These are phyloP conservation scores for Wickerhamomyces sp. DNA, from an alignment of 1,139 yeast species.

Conservation along the genomic window DNA sequence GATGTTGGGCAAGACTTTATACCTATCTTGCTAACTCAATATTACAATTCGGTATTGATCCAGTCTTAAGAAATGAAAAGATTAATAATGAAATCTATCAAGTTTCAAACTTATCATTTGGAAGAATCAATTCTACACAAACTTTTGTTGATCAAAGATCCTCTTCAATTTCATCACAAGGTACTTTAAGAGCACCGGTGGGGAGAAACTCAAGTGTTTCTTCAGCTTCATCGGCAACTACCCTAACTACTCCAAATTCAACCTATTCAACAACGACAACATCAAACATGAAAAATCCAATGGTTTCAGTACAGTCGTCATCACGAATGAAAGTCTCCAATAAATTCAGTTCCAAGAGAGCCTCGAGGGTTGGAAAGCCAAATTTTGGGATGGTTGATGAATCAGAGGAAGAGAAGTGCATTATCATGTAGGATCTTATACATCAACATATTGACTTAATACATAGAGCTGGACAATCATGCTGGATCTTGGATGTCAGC, in stretches of 20 bases:
- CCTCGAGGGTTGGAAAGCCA: too few species aligned
- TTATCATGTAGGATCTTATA: too few species aligned
- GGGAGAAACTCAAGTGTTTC: neutral
- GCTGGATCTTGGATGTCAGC: too few species aligned
- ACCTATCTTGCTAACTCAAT: constrained; percentile 57
- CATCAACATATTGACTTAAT: too few species aligned
- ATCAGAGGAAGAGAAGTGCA: too few species aligned
- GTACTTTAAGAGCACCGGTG: neutral
- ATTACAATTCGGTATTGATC: constrained; percentile 63
- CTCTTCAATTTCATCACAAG: neutral
- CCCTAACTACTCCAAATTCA: neutral
- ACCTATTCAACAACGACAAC: too few species aligned
- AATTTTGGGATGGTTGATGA: too few species aligned
- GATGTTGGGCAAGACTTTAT: constrained; percentile 66
- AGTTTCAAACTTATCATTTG: neutral
- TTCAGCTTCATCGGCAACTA: neutral
- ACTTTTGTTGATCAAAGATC: neutral
- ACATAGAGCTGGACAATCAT: too few species aligned
- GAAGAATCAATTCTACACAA: neutral
- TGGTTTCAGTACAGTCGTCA: too few species aligned
- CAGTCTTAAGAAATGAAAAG: constrained; percentile 32
- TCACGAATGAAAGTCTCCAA: too few species aligned
- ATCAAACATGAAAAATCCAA: too few species aligned
- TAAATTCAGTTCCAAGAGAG: too few species aligned
- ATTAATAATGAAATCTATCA: constrained; percentile 10